Conservation (phyloP, 129 eudicot species). For the Centella asiatica region DNA sequence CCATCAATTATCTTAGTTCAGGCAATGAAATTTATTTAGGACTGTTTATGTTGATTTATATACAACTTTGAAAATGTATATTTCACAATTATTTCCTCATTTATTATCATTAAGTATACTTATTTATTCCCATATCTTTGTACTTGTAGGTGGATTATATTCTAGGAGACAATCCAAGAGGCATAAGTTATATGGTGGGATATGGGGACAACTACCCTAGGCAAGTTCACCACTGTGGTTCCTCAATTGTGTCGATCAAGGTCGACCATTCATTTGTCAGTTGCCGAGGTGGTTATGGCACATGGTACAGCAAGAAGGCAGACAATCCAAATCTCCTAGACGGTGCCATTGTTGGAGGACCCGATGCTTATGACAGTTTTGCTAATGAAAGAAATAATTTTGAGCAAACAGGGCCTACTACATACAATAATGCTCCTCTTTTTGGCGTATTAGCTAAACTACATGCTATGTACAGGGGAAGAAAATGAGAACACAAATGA, state of each 20-base stretch:
- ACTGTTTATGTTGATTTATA: too few relatives aligned
- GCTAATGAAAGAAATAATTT: slow-evolving; percentile 67
- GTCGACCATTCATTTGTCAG: slow-evolving; percentile 44
- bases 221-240: slow-evolving; percentile 88
- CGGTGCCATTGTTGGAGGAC: slow-evolving; percentile 94
- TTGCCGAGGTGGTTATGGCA: slow-evolving; percentile 75
- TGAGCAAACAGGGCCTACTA: slow-evolving; percentile 81
- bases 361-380: slow-evolving; percentile 54
- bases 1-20: not conserved
- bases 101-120: too few relatives aligned
- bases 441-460: too few relatives aligned
- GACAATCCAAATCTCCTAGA: slow-evolving; percentile 63
- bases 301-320: slow-evolving; percentile 58
- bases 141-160: slow-evolving; percentile 92
- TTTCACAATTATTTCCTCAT: too few relatives aligned
- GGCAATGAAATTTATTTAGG: too few relatives aligned
- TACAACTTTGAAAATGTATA: too few relatives aligned
- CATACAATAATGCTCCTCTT: slow-evolving; percentile 85
- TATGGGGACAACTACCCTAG: slow-evolving; percentile 64
- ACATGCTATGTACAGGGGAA: too few relatives aligned
- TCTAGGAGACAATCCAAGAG: slow-evolving; percentile 77
- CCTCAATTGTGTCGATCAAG: slow-evolving; percentile 56
- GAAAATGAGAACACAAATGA: too few relatives aligned
- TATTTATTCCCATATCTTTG: too few relatives aligned
- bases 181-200: slow-evolving; percentile 82